Evolutionary conservation across 1,139 yeast species (phyloP), one percentile per base, ranked within the genome.

Genomic region (Yamadazyma triangularis): DNA sequence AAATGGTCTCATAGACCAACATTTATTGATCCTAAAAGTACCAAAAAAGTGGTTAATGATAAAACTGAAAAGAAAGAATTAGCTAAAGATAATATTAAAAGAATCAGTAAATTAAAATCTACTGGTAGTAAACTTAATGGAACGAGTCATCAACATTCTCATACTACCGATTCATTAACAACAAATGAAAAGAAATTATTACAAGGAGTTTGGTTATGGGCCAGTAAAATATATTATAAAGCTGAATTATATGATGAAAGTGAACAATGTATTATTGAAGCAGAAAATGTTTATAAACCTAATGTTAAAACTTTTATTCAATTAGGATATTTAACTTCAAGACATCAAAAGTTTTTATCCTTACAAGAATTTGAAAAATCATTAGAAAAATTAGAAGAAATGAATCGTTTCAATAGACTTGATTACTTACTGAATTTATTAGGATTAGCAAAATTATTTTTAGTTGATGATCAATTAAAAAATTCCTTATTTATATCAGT

Each of bases 161-260:
- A 18, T 13, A 16, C 5, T 7, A 15, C 10, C 5, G n/a, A 19
- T 5, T 16, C 31, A 13, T 27, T 43, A 6, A 27, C 29, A 24
- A 47, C 43, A 10, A 37, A 40, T 12, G 34, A 39, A 11, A 36
- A 62, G 32, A 58, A 54, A 36, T 53, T 78, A 8, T 52, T 80
- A 31, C 86, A 80, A 45, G 68, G 67, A 21, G 50, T 85, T 9
- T 88, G 96, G 96, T 54, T 87, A 31, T 77, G 87, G 76, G 70
- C 86, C 0, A 72, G 88, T 1, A 71, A 71, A 25, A 60, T 86
- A 23, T 88, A 85, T 51, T 59, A 74, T 43, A 73, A 76, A 40
- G 66, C 74, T 4, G 79, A 73, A 1, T 59, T 75, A 32, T 41
- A 58, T 4, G 70, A 63, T 6, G 94, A 86, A 36, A 77, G 89